Base-by-base conservation (phyloP, 495 filamentous ascomycete genomes). In the Neurospora terricola region DNA sequence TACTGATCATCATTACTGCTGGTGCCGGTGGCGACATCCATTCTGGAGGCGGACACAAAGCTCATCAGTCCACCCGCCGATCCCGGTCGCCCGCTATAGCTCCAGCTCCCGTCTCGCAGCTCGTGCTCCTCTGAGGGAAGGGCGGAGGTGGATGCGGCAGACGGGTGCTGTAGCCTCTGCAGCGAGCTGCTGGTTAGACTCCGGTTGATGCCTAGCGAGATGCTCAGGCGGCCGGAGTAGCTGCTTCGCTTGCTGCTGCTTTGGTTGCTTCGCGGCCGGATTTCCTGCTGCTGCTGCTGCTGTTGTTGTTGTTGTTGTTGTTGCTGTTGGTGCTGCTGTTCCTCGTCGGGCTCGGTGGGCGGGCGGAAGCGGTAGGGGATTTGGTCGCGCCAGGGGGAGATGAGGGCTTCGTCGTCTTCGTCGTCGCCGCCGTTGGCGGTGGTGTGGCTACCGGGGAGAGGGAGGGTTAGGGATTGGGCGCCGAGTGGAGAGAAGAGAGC, bases 371-470 rank as follows among this genome's bases (percentile, higher is more conserved):
- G 5, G 74, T 54, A 14, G 23, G 54, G 27, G 7, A 66, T 34
- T 9, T 66, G 54, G 27, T 66, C 54, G 54, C 54, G 54, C 54
- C 54, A 66, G 27, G 54, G 54, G 7, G 54, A 66, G 54, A 66
- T 14, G 54, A 66, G 77, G 1, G 79, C 78, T 70, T 80, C 78
- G 68, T 82, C 79, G 2, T 82, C 77, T 12, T 78, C 72, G 59
- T 79, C 54, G 5, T 73, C 48, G 38, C 73, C 71, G 9, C 71
- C 72, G 11, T 75, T 39, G 62, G 68, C 45, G 38, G 27, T 62
- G 54, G 6, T 30, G 48, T 48, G 45, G n/a, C 45, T 59, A 59
- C 54, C 54, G 74, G 39, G 59, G 40, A 48, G 36, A 70, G 69
- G 9, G 34, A 48, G 54, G 27, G 54, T 66, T 4, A 66, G 27